Evolutionary conservation across 1,139 yeast species (phyloP).

Genomic region (Magnusiomyces tetraspermus): DNA sequence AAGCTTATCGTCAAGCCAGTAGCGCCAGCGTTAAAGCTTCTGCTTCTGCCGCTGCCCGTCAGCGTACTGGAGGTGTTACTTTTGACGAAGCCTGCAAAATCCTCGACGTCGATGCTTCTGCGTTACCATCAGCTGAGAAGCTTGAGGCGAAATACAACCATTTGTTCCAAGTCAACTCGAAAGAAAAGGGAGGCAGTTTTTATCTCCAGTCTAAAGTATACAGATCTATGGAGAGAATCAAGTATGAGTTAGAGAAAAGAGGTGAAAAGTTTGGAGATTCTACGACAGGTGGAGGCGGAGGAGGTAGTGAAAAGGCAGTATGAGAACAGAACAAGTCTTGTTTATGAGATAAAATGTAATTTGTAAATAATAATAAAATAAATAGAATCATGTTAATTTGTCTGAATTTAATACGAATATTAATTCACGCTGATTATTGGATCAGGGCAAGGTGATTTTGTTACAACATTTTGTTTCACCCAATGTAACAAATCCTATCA

Average conservation of each 20-base stretch:
- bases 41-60: slow-evolving; percentile 50
- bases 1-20: slow-evolving; percentile 95
- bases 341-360: no score
- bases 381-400: no score
- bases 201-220: slow-evolving; percentile 86
- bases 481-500: no score
- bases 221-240: slow-evolving; percentile 64
- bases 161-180: slow-evolving; percentile 77
- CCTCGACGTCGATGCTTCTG: slow-evolving; percentile 54
- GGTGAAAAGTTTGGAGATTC: slow-evolving; percentile 4
- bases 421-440: no score
- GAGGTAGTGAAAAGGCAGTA: not conserved
- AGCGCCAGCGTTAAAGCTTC: slow-evolving; percentile 65
- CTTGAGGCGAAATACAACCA: slow-evolving; percentile 71
- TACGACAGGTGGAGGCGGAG: not conserved
- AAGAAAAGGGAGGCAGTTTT: slow-evolving; percentile 90
- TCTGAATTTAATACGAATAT: no score
- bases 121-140: slow-evolving; percentile 38
- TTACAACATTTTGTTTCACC: no score
- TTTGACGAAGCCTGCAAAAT: slow-evolving; percentile 89
- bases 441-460: no score
- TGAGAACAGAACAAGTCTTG: slow-evolving; percentile 2
- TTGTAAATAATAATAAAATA: no score
- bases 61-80: slow-evolving; percentile 68
- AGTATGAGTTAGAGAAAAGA: slow-evolving; percentile 38